Evolutionary conservation across 2,329 filamentous ascomycete genomes (phyloP), one percentile per base, ranked within the genome.

Genomic region (Emergomyces orientalis): DNA sequence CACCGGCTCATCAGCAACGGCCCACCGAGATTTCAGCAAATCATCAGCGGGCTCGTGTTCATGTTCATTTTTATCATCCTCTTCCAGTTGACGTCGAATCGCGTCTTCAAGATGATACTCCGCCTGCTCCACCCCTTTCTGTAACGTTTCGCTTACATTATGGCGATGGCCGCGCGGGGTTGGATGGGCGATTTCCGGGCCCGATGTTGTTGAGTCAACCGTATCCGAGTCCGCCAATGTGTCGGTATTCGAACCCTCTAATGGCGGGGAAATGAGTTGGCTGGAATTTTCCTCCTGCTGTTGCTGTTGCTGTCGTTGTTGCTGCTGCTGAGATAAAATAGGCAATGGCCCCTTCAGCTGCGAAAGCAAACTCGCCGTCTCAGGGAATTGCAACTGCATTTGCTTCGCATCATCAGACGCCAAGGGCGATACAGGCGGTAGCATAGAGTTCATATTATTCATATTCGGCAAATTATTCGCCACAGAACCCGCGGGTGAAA

Each of bases 81-180:
- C 88, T 64, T 92, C 88, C 58, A 93, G 80, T 70, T 93, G 88
- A 61, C 88, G 86, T 60, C 90, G 86, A 65, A 92, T 86, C 65
- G 90, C 86, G 71, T 91, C 86, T 71, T 92, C 89, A 65, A 94
- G 76, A 69, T 93, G 90, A 71, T 94, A 93, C 69, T 96, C 90
- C 4, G 89, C 88, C 70, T 92, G 89, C 59, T 94, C 88, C 62
- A 95, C 88, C 68, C 94, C 91, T 65, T 87, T 88, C 72, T 96
- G 91, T 30, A 96, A 81, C 55, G 86, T 90, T 66, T 87, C 83
- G 69, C 88, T 91, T 49, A 90, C 81, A 68, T 91, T 91, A 68
- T 92, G 88, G 62, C 81, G 81, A 73, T 86, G 83, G 45, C 82
- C 82, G 67, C 81, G 81, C 63, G 85, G 85, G 59, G 81, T 86